phyloP scores from a whole-genome alignment of 2,329 filamentous ascomycete species.

The Parascedosporium putredinis region DNA sequence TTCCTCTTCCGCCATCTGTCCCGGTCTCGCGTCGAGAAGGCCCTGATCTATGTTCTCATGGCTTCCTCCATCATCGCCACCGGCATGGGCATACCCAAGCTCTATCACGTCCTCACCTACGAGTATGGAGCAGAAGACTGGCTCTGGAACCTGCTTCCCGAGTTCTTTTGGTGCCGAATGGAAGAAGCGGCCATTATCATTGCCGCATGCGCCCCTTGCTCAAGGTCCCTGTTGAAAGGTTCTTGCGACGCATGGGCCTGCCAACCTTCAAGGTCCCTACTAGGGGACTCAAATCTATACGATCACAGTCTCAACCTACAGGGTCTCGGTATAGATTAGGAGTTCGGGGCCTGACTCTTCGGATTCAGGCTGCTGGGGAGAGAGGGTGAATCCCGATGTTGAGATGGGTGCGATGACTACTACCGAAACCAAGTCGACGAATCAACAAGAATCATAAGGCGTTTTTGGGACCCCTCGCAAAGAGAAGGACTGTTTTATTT shows the following conservation, averaged over 20 bases:
- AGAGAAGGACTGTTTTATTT: not conserved
- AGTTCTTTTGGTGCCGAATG: constrained; percentile 5
- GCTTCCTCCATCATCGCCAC: not conserved
- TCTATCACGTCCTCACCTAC: constrained; percentile 3
- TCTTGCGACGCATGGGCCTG: not conserved
- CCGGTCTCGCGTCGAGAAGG: not conserved
- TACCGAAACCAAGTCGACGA: not conserved
- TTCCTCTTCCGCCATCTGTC: not conserved
- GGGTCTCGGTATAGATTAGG: not conserved
- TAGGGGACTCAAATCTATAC: not conserved
- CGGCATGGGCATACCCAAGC: constrained; percentile 2
- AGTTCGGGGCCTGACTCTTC: not conserved
- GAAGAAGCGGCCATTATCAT: constrained; percentile 7
- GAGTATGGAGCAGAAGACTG: not conserved
- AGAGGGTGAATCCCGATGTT: not conserved
- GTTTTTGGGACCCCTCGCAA: not conserved
- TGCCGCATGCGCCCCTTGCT: constrained; percentile 1
- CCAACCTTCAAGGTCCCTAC: not conserved
- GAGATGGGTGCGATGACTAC: not conserved
- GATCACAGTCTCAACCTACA: not conserved
- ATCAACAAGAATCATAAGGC: not conserved
- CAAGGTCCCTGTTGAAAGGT: constrained; percentile 3
- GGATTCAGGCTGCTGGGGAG: not conserved
- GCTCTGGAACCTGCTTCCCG: not conserved
- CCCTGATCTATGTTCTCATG: constrained; percentile 2